phyloP scores from a whole-genome alignment of 2,329 filamentous ascomycete species.

The Pseudogymnoascus sp. region DNA sequence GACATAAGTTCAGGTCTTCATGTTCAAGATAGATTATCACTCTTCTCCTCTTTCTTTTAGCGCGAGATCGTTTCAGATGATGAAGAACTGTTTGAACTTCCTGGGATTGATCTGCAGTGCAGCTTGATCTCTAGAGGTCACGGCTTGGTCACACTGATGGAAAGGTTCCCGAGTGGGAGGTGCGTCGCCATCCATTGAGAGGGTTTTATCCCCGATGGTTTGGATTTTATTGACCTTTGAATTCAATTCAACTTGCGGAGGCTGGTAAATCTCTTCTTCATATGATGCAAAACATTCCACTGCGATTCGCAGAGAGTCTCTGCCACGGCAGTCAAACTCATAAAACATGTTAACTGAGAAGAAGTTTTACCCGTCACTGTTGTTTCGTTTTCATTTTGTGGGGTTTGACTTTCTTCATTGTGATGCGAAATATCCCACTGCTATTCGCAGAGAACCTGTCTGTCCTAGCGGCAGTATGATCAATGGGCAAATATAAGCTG shows the following conservation, averaged over 20 bases:
- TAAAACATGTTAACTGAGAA: neutral
- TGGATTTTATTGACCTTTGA: neutral
- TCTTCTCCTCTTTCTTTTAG: neutral
- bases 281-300: neutral
- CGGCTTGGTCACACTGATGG: neutral
- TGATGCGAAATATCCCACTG: neutral
- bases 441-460: neutral
- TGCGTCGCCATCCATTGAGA: neutral
- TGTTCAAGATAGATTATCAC: neutral
- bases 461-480: neutral
- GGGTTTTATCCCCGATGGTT: neutral
- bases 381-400: neutral
- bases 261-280: neutral
- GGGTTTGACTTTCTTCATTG: neutral
- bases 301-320: neutral
- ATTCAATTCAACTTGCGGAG: neutral
- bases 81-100: neutral
- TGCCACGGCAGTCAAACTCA: neutral
- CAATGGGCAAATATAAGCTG: neutral
- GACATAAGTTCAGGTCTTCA: too few relatives aligned
- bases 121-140: neutral
- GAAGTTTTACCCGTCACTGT: neutral
- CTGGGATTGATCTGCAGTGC: neutral
- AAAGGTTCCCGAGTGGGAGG: neutral
- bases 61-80: neutral